Conservation (phyloP, 1,139 yeast genomes). For the Scheffersomyces quercinus region DNA sequence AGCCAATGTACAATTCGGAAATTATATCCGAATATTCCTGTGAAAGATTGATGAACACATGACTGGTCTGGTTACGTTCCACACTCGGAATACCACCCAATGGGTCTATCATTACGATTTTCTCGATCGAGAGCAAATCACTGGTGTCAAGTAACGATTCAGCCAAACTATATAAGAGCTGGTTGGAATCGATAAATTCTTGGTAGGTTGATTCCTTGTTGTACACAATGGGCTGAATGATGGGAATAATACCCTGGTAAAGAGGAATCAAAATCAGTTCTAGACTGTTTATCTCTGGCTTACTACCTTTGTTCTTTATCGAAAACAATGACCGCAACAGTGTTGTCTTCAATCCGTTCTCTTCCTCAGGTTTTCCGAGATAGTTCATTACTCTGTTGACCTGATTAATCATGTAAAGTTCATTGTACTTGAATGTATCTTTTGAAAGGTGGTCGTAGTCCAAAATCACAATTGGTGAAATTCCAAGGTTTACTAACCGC, state of each 20-base stretch:
- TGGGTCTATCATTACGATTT: conserved; percentile 74
- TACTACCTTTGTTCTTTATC: conserved; percentile 8
- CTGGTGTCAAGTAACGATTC: conserved; percentile 23
- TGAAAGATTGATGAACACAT: conserved; percentile 79
- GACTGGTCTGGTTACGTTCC: conserved; percentile 80
- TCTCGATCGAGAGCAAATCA: conserved; percentile 64
- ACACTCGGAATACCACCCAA: conserved; percentile 89
- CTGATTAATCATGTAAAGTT: conserved; percentile 33
- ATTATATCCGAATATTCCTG: conserved; percentile 76
- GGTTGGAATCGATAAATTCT: conserved; percentile 34
- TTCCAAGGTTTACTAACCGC: conserved; percentile 53
- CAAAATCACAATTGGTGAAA: conserved; percentile 25
- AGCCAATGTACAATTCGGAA: conserved; percentile 61
- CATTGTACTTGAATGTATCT: conserved; percentile 32
- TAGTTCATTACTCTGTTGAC: conserved; percentile 31
- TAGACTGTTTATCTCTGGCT: conserved; percentile 22
- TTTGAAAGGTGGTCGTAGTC: conserved; percentile 35
- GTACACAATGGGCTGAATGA: conserved; percentile 60
- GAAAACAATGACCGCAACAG: conserved; percentile 32
- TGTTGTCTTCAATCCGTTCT: conserved; percentile 25
- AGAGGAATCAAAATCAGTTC: conserved; percentile 42
- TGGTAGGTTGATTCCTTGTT: conserved; percentile 34
- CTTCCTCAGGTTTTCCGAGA: conserved; percentile 26
- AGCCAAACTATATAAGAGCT: conserved; percentile 29
- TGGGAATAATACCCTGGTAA: conserved; percentile 54